Evolutionary conservation across 2,329 filamentous ascomycete genomes (phyloP).

Genomic region (Fusarium sp.): DNA sequence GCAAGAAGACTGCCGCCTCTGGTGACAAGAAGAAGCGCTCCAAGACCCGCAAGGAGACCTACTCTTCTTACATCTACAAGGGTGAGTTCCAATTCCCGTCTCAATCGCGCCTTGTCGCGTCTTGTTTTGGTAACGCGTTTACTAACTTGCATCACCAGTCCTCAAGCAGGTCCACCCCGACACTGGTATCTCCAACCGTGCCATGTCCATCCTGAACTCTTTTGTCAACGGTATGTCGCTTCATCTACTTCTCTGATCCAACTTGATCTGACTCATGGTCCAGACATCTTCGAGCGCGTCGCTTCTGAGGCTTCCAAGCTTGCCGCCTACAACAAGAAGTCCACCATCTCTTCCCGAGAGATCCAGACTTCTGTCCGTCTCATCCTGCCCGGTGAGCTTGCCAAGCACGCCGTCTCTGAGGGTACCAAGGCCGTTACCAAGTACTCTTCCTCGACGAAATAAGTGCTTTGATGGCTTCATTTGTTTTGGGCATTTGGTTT

Average conservation of each 20-base stretch:
- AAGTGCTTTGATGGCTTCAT: constrained; percentile 68
- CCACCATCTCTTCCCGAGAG: constrained; percentile 98
- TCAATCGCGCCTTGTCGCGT: constrained; percentile 14
- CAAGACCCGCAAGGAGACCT: constrained; percentile 99
- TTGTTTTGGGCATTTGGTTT: constrained; percentile 66
- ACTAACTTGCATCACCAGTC: constrained; percentile 64
- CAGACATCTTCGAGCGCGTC: constrained; percentile 99
- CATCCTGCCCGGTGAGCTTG: constrained; percentile 97
- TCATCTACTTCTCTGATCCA: background rate
- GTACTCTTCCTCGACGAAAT: constrained; percentile 99
- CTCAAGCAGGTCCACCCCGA: constrained; percentile 99
- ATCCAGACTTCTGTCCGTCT: constrained; percentile 99
- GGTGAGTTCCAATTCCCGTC: constrained; percentile 65
- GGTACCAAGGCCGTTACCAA: constrained; percentile 99
- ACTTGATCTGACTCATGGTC: background rate
- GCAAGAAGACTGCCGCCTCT: constrained; percentile 97
- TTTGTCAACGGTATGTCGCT: constrained; percentile 89
- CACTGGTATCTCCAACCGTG: constrained; percentile 99
- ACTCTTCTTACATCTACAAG: constrained; percentile 99
- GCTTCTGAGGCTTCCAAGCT: constrained; percentile 99
- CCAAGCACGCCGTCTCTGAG: constrained; percentile 99
- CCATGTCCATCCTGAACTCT: constrained; percentile 99
- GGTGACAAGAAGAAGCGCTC: constrained; percentile 99
- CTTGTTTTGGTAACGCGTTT: constrained; percentile 14
- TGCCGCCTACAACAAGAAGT: constrained; percentile 99